Base-by-base conservation (phyloP, 2,329 filamentous ascomycete genomes). In the Bipolaris bicolor region DNA sequence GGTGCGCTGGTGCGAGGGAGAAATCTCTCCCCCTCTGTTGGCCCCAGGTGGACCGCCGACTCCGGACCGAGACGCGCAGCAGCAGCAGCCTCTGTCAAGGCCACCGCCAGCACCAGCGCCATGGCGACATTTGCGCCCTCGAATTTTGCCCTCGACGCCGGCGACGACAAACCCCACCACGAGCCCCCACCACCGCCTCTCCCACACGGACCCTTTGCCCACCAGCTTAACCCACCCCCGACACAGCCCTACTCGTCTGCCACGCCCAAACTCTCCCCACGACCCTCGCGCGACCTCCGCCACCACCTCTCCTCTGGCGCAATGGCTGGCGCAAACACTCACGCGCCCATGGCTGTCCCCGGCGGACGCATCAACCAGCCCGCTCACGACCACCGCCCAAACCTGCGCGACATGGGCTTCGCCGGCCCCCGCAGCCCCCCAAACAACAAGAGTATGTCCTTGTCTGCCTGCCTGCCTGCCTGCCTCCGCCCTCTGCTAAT, bases 391-490 rank as follows among this genome's bases (percentile, higher is more conserved):
- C 65, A 68, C 44, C 61, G 59, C 49, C 64, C 66, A 52, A 69
- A 71, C 63, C 59, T 76, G 69, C 72, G 74, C 64, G 74, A 72
- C 20, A 72, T 76, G 71, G 71, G 68, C 62, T 77, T 77, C 54
- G 75, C 67, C 43, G 76, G 74, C 31, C 75, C 79, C 48, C 75
- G 78, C 62, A 82, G 80, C 64, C 80, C 80, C 52, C 80, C 80
- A 15, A 81, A 78, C 75, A 80, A 79, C 73, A 82, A 82, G 76
- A 82, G 79, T 80, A 67, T 50, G 71, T 26, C 7, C 9, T 31
- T 5, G 11, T 9, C 26, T 9, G n/a, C 4, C 20, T 26, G 7
- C n/a, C 15, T 15, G 15, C 13, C 15, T 11, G 10, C 11, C 24
- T 10, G 2, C 20, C 20, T 15, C 22, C 1, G 1, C 7, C 41